Conservation (phyloP, 2,329 filamentous ascomycete species). For the Cercospora sojina region DNA sequence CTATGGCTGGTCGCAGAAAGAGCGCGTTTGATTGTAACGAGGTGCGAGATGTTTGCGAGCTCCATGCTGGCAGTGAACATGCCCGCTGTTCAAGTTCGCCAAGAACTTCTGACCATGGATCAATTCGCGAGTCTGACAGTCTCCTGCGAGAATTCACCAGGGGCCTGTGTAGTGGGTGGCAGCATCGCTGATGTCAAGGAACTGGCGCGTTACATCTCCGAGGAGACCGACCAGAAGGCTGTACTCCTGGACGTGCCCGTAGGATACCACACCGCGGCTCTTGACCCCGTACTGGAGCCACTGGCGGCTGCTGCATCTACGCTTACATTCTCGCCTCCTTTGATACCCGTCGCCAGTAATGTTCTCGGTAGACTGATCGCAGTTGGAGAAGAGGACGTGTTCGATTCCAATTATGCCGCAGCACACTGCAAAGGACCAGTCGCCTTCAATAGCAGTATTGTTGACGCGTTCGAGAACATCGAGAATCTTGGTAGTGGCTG, state of each 20-base stretch:
- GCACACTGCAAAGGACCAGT: constrained; percentile 18
- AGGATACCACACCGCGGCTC: constrained; percentile 18
- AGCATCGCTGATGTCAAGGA: background rate
- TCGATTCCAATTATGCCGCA: constrained; percentile 13
- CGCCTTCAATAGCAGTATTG: constrained; percentile 15
- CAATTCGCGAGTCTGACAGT: constrained; percentile 7
- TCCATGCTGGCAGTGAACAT: constrained; percentile 19
- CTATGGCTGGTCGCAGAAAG: constrained; percentile 15
- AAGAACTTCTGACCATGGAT: background rate
- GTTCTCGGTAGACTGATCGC: constrained; percentile 20
- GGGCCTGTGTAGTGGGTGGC: constrained; percentile 14
- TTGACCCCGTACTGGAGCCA: constrained; percentile 16
- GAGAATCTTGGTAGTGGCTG: background rate
- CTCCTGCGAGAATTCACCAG: constrained; percentile 16
- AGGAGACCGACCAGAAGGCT: constrained; percentile 3
- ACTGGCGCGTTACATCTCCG: constrained; percentile 1
- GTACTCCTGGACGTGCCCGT: constrained; percentile 16
- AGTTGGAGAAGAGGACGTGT: constrained; percentile 13
- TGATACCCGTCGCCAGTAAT: constrained; percentile 18
- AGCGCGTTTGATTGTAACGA: constrained; percentile 11
- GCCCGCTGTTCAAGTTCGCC: constrained; percentile 4
- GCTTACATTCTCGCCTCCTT: constrained; percentile 8
- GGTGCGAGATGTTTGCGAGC: constrained; percentile 10
- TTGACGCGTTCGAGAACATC: constrained; percentile 5
- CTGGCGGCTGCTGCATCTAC: constrained; percentile 8